A percentile compares a stretch with the other conserved stretches of the same genome.
phyloP scores from a whole-genome alignment of 768 basidiomycete species.

The Leccinum longicurvipes region DNA sequence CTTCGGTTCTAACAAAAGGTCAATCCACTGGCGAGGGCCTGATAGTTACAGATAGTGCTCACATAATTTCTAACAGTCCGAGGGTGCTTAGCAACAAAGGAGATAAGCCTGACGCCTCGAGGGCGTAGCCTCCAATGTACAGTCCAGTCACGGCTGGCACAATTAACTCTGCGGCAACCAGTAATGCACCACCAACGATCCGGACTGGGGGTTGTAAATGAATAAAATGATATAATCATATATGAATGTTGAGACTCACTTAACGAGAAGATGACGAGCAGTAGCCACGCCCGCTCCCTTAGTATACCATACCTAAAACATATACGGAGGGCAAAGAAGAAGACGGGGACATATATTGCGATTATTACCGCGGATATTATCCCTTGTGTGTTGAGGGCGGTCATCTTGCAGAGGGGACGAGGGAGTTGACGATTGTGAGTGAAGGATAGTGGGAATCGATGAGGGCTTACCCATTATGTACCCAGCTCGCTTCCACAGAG shows the following conservation, averaged over 20 bases:
- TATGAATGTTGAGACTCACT: conserved; percentile 36
- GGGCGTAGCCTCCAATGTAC: conserved; percentile 49
- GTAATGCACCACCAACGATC: conserved; percentile 52
- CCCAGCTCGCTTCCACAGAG: conserved; percentile 3
- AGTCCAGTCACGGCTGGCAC: conserved; percentile 40
- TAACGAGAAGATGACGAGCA: conserved; percentile 57
- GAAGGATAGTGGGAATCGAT: conserved; percentile 2
- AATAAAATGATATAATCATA: not conserved
- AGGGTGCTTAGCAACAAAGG: conserved; percentile 38
- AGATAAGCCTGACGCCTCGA: conserved; percentile 38
- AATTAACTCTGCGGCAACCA: conserved; percentile 51
- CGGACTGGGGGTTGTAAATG: conserved; percentile 41
- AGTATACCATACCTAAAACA: conserved; percentile 54
- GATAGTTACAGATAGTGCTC: conserved; percentile 11
- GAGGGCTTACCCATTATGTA: conserved; percentile 19
- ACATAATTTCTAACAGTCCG: conserved; percentile 36
- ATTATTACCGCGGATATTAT: conserved; percentile 60
- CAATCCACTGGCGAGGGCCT: not conserved
- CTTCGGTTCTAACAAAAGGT: conserved; percentile 27
- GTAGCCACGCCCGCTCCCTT: conserved; percentile 64
- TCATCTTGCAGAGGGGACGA: conserved; percentile 22
- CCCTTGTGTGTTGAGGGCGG: conserved; percentile 37
- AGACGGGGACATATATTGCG: conserved; percentile 56
- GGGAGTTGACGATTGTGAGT: not conserved
- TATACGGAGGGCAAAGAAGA: conserved; percentile 43